Evolutionary conservation across 257 asterid species (phyloP).

Genomic region (Nicotiana noctiflora): DNA sequence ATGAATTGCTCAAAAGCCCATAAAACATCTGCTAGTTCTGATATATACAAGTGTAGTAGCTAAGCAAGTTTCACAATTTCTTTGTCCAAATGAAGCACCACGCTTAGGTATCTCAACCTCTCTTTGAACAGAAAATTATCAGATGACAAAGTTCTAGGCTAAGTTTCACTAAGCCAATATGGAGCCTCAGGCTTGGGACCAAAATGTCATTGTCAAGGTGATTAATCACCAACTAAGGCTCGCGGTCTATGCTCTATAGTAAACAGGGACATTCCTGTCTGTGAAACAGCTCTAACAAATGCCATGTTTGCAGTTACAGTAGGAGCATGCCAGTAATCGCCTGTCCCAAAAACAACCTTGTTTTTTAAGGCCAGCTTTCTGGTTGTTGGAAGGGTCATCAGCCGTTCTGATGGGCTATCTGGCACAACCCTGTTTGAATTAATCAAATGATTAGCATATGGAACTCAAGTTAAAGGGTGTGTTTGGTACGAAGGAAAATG

Average conservation of each 20-base stretch:
- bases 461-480: background rate
- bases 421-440: conserved; percentile 64
- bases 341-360: conserved; percentile 91
- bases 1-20: background rate
- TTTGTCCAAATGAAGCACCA: background rate
- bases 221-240: conserved; percentile 76
- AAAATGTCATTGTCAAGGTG: background rate
- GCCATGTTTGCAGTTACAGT: conserved; percentile 91
- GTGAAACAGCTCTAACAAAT: conserved; percentile 81
- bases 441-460: conserved; percentile 10
- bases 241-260: conserved; percentile 75
- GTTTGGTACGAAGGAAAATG: too few relatives aligned
- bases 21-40: background rate
- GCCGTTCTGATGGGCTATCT: conserved; percentile 71
- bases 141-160: background rate
- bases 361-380: conserved; percentile 82
- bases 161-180: background rate
- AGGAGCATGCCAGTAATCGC: conserved; percentile 76
- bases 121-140: background rate
- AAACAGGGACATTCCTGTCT: conserved; percentile 80
- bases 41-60: background rate
- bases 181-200: background rate
- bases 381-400: conserved; percentile 70
- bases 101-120: background rate
- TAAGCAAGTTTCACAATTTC: background rate